Conservation (phyloP, 192 early-diverging fungal genomes). For the Backusella parvicylindrica region DNA sequence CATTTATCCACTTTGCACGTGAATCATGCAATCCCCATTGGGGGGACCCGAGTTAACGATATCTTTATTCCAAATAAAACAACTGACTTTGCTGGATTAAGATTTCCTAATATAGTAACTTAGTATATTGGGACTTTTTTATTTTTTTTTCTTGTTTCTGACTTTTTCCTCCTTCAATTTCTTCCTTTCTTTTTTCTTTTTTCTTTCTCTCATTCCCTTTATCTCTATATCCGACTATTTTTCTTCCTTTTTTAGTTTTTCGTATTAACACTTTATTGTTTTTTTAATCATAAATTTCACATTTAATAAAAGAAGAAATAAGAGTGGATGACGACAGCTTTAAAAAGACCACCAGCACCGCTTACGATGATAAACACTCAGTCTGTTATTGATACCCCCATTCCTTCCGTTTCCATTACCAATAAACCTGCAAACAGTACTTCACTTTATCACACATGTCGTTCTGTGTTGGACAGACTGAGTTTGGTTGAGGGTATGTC, state of each 20-base stretch:
- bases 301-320: background rate
- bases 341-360: background rate
- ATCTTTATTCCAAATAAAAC: background rate
- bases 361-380: conserved; percentile 6
- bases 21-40: background rate
- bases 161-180: background rate
- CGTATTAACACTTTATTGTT: background rate
- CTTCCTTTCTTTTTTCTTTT: background rate
- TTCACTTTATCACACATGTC: conserved; percentile 75
- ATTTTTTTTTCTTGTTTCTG: background rate
- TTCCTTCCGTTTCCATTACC: conserved; percentile 28
- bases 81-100: background rate
- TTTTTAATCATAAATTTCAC: background rate
- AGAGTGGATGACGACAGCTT: background rate
- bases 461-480: conserved; percentile 68
- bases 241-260: background rate
- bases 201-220: background rate
- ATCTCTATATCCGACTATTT: background rate
- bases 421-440: conserved; percentile 35
- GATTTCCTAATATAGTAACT: background rate
- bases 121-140: background rate
- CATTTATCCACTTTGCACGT: background rate
- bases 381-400: conserved; percentile 21
- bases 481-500: conserved; percentile 69
- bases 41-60: background rate